Evolutionary conservation across 1,139 yeast species (phyloP), one percentile per base, ranked within the genome.

Genomic region (Scheffersomyces segobiensis): DNA sequence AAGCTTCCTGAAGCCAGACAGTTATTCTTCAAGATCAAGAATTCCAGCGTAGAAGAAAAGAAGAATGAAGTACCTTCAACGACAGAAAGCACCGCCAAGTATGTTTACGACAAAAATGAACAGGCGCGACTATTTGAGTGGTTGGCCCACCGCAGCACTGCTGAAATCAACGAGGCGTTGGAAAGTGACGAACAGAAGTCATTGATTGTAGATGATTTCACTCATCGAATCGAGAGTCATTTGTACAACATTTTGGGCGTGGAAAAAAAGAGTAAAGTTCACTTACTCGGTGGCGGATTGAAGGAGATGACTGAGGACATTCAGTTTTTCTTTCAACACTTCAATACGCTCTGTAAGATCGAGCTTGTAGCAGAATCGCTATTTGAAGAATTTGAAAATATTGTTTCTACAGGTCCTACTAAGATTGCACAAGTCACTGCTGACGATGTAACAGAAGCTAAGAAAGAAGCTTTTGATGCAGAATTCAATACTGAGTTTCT

Each of bases 1-100:
- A 77, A 80, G 55, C 60, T 53, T 75, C 78, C 82, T 0, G 77
- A 72, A 55, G 83, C 83, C 1, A 68, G 83, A 55, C 68, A 69
- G 51, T 64, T 79, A n/a, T 80, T 72, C 61, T 79, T 79, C 63
- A 66, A 67, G 59, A 64, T 75, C 10, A 73, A 75, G 61, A 71
- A 67, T 49, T 61, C 67, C 17, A 63, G 64, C 26, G 59, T 65
- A 46, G 63, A 61, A 46, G 56, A 57, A 12, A 50, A 42, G 6
- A 53, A 53, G n/a, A 47, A 20, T 10, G 56, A 32, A 6, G 58
- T 55, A 22, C 50, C 48, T 12, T 53, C 55, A 14, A 46, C 56
- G 26, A 46, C 47, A 24, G 56, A 54, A 14, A 59, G 53, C 19
- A 18, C 42, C 20, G 14, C 24, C 19, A 10, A 19, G 21, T 52